These are phyloP conservation scores for Botrytis fabae DNA, from an alignment of 2,329 filamentous ascomycete genomes.

Conservation along the genomic window DNA sequence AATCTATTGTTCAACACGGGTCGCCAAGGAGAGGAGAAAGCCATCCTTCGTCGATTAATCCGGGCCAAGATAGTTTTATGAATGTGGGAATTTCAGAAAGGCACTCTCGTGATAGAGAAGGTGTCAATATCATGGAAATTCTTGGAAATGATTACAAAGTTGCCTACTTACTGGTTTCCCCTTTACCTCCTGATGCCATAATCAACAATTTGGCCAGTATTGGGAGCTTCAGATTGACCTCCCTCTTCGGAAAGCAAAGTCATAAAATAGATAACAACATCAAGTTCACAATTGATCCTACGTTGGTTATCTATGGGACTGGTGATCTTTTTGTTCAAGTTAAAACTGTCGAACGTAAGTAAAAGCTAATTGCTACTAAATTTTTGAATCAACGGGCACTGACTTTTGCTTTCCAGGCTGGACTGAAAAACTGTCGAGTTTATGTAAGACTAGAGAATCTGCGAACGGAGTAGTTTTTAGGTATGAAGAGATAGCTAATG, in stretches of 20 bases:
- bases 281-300: slow-evolving; percentile 59
- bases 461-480: background rate
- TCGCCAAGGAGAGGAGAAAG: slow-evolving; percentile 11
- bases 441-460: background rate
- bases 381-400: background rate
- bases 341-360: slow-evolving; percentile 54
- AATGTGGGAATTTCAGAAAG: background rate
- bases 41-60: background rate
- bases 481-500: slow-evolving; percentile 7
- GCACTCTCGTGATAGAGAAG: background rate
- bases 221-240: slow-evolving; percentile 32
- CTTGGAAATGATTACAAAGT: slow-evolving; percentile 39
- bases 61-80: background rate
- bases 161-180: slow-evolving; percentile 68
- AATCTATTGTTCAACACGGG: slow-evolving; percentile 34
- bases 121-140: background rate
- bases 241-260: slow-evolving; percentile 34
- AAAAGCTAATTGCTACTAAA: background rate
- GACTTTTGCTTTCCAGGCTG: slow-evolving; percentile 13
- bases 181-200: slow-evolving; percentile 54
- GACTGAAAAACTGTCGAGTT: slow-evolving; percentile 2
- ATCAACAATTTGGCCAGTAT: slow-evolving; percentile 63
- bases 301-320: slow-evolving; percentile 73
- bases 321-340: slow-evolving; percentile 71
- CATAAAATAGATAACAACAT: slow-evolving; percentile 44